Base-by-base conservation (phyloP, 2,329 filamentous ascomycete genomes). In the Simplicillium sp. region DNA sequence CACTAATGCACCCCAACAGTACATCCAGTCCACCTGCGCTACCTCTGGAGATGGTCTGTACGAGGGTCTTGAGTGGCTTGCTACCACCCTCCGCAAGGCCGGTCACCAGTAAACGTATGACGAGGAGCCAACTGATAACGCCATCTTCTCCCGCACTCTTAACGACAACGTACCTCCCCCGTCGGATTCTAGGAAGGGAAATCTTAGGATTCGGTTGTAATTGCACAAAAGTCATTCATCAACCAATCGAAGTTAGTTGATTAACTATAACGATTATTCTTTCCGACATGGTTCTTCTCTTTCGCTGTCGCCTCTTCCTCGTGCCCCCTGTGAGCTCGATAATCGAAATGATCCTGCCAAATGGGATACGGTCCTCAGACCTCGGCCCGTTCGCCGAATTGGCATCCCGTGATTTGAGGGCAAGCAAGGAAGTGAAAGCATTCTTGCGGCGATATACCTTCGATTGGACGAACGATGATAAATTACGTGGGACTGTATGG, bases 11-110 rank as follows among this genome's bases (percentile, higher is more conserved):
- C 34, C 41, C 29, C 39, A 36, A 51, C 52, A 89, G 90, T 97
- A 94, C 78, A 97, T 97, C 71, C 90, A 97, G 88, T 95, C 90
- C 52, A 97, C 92, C 65, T 97, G 90, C 75, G 90, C 90, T 67
- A 97, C 92, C 55, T 95, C 89, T 53, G 90, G 90, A 79, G 92
- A 97, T 69, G 90, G 90, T 87, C 85, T 97, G 60, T 97, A 97
- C 71, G 90, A 97, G 74, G 90, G 90, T 82, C 87, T 97, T 60
- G 89, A 90, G 73, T 90, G 86, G 84, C 81, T 89, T 61, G 83
- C 84, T 65, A 82, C 78, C 65, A 84, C 84, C 60, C 80, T 92
- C 67, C 80, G 82, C 68, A 89, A 89, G 77, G 71, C 75, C 58
- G 75, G 74, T 57, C 72, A 76, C 59, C 70, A 77, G 67, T 80